These are phyloP conservation scores for Ceratobasidium sp. DNA, from an alignment of 1,284 basidiomycete genomes.

Conservation along the genomic window DNA sequence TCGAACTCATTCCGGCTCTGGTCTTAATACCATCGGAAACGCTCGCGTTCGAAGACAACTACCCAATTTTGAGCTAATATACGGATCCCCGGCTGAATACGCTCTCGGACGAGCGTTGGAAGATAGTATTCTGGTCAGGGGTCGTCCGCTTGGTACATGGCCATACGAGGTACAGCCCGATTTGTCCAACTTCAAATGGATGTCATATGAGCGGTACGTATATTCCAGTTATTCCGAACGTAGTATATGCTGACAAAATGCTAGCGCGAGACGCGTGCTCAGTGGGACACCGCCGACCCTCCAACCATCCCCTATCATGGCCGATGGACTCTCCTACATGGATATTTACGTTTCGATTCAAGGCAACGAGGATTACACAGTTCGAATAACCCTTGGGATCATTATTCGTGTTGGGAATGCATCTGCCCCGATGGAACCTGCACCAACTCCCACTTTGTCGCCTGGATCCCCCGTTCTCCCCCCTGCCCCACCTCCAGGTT, in stretches of 20 bases:
- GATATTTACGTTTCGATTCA: conserved; percentile 27
- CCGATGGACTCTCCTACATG: conserved; percentile 2
- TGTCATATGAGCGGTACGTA: conserved; percentile 20
- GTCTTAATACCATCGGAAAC: neutral
- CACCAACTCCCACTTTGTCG: neutral
- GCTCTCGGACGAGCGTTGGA: conserved; percentile 28
- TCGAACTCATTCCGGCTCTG: neutral
- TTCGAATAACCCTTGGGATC: neutral
- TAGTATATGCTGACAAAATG: neutral
- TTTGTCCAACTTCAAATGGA: conserved; percentile 29
- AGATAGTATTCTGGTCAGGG: neutral
- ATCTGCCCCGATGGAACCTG: neutral
- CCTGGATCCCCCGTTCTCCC: neutral
- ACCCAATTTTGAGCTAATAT: conserved; percentile 19
- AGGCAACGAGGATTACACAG: neutral
- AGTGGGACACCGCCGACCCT: conserved; percentile 16
- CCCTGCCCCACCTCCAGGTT: neutral
- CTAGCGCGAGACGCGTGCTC: conserved; percentile 13
- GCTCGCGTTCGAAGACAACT: neutral
- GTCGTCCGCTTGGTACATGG: conserved; percentile 8
- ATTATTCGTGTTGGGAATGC: neutral
- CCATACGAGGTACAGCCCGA: conserved; percentile 21
- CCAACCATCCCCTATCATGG: conserved; percentile 11
- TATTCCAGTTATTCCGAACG: neutral
- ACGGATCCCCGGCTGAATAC: conserved; percentile 25